Conservation (phyloP, 2,329 filamentous ascomycete species). For the Colletotrichum tropicicola region DNA sequence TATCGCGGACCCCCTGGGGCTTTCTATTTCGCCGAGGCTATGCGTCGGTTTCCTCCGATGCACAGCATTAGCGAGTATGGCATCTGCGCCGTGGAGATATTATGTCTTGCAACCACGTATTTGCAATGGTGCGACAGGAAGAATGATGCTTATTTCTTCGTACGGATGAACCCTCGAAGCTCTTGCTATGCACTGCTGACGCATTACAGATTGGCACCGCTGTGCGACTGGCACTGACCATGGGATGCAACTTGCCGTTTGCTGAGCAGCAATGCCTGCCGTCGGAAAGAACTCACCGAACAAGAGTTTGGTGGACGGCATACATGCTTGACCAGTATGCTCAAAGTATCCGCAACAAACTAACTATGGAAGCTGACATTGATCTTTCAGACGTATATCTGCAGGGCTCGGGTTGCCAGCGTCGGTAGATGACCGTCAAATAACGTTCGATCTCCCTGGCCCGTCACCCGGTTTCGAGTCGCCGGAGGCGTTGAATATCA, state of each 20-base stretch:
- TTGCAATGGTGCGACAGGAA: conserved; percentile 40
- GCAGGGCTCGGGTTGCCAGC: conserved; percentile 37
- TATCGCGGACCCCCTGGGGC: conserved; percentile 34
- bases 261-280: conserved; percentile 37
- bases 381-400: conserved; percentile 33
- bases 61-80: conserved; percentile 37
- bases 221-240: conserved; percentile 36
- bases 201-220: conserved; percentile 35
- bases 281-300: conserved; percentile 36
- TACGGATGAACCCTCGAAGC: neutral
- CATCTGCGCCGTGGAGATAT: conserved; percentile 37
- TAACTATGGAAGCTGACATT: too few relatives aligned
- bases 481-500: conserved; percentile 36
- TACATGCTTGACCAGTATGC: conserved; percentile 40
- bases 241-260: conserved; percentile 36
- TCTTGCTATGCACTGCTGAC: neutral
- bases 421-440: conserved; percentile 38
- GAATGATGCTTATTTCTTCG: conserved; percentile 40
- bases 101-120: conserved; percentile 37
- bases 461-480: conserved; percentile 36
- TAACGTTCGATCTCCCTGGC: conserved; percentile 37
- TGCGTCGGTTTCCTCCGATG: conserved; percentile 35
- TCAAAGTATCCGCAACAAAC: accelerated
- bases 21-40: conserved; percentile 37
- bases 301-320: conserved; percentile 40